These are phyloP conservation scores for Penicillium fuscoglaucum DNA, from an alignment of 2,329 filamentous ascomycete genomes.

Conservation along the genomic window DNA sequence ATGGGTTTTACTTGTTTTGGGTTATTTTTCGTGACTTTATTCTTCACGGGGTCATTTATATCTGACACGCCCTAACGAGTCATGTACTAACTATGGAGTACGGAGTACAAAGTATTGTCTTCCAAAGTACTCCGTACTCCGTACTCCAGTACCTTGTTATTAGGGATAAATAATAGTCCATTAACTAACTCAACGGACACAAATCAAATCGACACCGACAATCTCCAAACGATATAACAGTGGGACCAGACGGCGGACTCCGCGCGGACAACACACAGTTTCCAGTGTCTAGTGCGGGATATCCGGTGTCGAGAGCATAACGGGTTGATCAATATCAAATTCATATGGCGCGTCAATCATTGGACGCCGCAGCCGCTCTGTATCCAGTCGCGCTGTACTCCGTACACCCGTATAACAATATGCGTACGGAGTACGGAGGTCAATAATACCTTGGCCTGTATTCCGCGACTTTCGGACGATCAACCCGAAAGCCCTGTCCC, in stretches of 20 bases:
- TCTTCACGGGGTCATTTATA: not conserved
- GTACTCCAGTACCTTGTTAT: not conserved
- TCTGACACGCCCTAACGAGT: not conserved
- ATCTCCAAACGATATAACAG: not conserved
- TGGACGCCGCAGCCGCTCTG: conserved; percentile 28
- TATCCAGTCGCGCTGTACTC: conserved; percentile 18
- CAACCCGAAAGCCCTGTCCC: conserved; percentile 19
- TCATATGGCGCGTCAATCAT: conserved; percentile 21
- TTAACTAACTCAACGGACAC: not conserved
- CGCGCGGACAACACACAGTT: conserved; percentile 8
- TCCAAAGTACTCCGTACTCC: not conserved
- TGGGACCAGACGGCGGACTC: conserved; percentile 8
- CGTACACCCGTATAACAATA: too few relatives aligned
- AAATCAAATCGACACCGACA: not conserved
- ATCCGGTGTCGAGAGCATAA: conserved; percentile 15
- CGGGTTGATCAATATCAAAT: conserved; percentile 28
- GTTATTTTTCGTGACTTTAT: not conserved
- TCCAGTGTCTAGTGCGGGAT: conserved; percentile 15
- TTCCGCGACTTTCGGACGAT: conserved; percentile 20
- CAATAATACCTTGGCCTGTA: conserved; percentile 3
- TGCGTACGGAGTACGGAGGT: not conserved
- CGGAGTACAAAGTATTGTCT: too few relatives aligned
- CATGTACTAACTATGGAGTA: not conserved
- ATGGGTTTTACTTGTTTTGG: not conserved
- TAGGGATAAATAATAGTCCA: not conserved